phyloP scores from a whole-genome alignment of 2,329 filamentous ascomycete genomes.

The Diaporthe sp. region DNA sequence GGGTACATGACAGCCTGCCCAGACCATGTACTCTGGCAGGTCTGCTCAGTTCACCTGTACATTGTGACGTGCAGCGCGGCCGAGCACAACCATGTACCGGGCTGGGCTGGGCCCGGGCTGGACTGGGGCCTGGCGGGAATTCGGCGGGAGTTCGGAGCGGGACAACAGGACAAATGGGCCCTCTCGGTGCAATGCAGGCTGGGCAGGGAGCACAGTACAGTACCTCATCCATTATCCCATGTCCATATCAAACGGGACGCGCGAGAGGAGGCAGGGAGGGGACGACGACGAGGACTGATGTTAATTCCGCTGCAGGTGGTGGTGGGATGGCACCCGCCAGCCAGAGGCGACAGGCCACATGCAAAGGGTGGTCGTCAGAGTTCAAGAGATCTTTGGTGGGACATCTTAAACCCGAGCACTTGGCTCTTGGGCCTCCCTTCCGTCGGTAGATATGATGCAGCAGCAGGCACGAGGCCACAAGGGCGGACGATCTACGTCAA shows the following conservation, averaged over 20 bases:
- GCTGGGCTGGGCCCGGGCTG: not conserved
- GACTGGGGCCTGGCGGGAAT: conserved; percentile 26
- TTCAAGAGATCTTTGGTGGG: conserved; percentile 18
- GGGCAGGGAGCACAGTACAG: not conserved
- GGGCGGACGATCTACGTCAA: conserved; percentile 21
- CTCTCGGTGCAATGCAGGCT: conserved; percentile 20
- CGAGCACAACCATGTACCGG: not conserved
- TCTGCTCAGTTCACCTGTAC: not conserved
- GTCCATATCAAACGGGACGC: not conserved
- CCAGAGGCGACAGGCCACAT: not conserved
- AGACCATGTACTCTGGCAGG: not conserved
- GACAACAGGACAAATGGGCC: conserved; percentile 15
- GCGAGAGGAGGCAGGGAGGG: not conserved
- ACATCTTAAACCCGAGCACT: conserved; percentile 20
- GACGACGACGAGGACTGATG: not conserved
- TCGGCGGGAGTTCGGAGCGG: conserved; percentile 31
- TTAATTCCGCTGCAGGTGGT: not conserved
- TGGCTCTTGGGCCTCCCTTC: conserved; percentile 6
- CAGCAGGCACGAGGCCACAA: not conserved
- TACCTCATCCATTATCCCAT: not conserved
- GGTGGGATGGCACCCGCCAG: not conserved
- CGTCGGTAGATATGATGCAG: conserved; percentile 20
- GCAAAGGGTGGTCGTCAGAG: not conserved
- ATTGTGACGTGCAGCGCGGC: not conserved
- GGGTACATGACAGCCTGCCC: not conserved